Percentiles rank a stretch among this genome's conserved stretches.
Conservation (phyloP, 768 basidiomycete species). For the Lactarius sanguifluus region DNA sequence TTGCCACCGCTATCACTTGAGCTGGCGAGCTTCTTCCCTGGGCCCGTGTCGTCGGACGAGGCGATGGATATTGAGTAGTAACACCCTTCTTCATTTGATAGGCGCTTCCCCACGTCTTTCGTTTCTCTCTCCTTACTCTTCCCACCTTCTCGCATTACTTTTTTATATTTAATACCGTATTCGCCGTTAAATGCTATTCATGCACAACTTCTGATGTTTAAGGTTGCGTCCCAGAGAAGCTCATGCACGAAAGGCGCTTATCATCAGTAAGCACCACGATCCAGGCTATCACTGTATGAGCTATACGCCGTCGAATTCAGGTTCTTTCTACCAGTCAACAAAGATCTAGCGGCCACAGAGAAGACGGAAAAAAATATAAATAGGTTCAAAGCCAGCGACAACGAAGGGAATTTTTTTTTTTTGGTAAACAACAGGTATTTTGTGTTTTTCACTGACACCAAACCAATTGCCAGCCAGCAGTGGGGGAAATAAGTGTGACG, state of each 20-base stretch:
- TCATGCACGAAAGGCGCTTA: neutral
- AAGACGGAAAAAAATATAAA: neutral
- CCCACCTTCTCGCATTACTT: neutral
- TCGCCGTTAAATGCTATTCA: neutral
- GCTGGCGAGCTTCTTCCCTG: neutral
- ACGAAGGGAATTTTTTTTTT: conserved; percentile 3
- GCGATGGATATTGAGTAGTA: conserved; percentile 24
- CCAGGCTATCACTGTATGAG: too few relatives aligned
- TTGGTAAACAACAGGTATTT: neutral
- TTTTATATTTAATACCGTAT: neutral
- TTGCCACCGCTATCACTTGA: neutral
- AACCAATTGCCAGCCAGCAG: neutral
- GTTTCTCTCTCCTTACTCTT: too few relatives aligned
- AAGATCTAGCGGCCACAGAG: neutral
- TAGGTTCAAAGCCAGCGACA: conserved; percentile 1
- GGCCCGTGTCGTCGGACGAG: conserved; percentile 7
- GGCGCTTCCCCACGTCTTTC: neutral
- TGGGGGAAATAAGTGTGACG: neutral
- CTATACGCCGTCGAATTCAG: neutral
- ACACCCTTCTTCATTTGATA: neutral
- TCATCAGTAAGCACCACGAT: neutral
- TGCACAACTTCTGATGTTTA: neutral
- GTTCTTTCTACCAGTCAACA: neutral
- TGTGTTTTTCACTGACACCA: neutral
- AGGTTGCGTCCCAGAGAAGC: neutral